Evolutionary conservation across 1,139 yeast genomes (phyloP), one percentile per base, ranked within the genome.

Genomic region (Saccharomyces hybrid): DNA sequence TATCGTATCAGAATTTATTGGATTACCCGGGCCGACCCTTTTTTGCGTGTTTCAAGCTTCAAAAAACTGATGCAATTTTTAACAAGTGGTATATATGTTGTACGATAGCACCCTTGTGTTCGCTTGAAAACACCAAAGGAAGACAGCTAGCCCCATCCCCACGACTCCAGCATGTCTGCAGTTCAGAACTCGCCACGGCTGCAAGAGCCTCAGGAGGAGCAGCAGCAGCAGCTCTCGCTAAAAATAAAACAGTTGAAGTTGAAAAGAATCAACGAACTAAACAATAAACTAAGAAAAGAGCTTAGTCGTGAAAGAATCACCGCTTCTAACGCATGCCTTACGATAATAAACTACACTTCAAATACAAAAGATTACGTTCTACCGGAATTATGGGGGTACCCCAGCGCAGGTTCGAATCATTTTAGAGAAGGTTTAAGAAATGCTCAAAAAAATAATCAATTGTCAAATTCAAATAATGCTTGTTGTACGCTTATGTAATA

Each of bases 261-360:
- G 51, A 83, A 80, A 63, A 75, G 95, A 58, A 78, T 85, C 32
- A 76, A 78, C 54, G 86, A 84, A 61, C 74, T 85, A 50, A 85
- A 84, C 64, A 67, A 71, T 11, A 78, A 81, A 55, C 71, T 86
- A 47, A 79, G 76, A 57, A 76, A 76, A 41, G 80, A 83, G 51
- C 69, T 87, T 48, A 67, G 76, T 6, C 71, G 81, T 54, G 84
- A 84, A 7, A 71, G 95, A 56, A 80, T 84, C 8, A 81, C 84
- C 41, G 87, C 89, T 3, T 84, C 89, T 14, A 81, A 80, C 59
- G 87, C 89, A 6, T 81, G 87, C 46, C 70, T 78, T 63, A 76
- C 68, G 58, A 76, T 63, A 25, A 71, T 73, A 11, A 75, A 78
- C 55, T 77, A 76, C 56, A 73, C 78, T 4, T 71, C 76, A 47